These are phyloP conservation scores for Musa schizocarpa DNA, from an alignment of 176 grass and related monocot species.

Conservation along the genomic window DNA sequence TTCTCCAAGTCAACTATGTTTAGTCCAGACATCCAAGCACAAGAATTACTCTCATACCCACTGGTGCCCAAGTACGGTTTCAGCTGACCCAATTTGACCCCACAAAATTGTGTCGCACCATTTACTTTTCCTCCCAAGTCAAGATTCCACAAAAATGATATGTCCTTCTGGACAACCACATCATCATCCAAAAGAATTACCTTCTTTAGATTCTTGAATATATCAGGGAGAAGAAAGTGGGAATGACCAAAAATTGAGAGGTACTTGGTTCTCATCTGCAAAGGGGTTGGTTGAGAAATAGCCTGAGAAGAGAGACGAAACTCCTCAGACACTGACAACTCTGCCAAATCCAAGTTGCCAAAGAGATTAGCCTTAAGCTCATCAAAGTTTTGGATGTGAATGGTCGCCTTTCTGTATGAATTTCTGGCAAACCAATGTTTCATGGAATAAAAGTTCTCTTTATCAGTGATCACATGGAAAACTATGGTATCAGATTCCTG, in stretches of 20 bases:
- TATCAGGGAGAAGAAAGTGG: constrained; percentile 65
- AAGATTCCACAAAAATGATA: constrained; percentile 61
- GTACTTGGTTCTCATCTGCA: constrained; percentile 57
- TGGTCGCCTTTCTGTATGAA: constrained; percentile 44
- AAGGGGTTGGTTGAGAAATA: constrained; percentile 3
- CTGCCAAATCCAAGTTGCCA: constrained; percentile 19
- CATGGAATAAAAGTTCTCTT: constrained; percentile 64
- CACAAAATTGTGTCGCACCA: constrained; percentile 52
- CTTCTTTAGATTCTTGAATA: constrained; percentile 65
- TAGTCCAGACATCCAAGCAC: constrained; percentile 67
- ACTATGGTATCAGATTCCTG: constrained; percentile 58
- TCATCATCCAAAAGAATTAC: constrained; percentile 80
- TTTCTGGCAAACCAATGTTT: constrained; percentile 71
- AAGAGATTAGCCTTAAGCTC: constrained; percentile 27
- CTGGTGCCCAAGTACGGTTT: constrained; percentile 33
- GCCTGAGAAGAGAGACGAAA: constrained; percentile 47
- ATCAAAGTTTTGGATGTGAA: constrained; percentile 49
- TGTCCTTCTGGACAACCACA: constrained; percentile 59
- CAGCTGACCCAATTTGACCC: constrained; percentile 49
- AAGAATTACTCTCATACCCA: constrained; percentile 42
- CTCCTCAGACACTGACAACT: constrained; percentile 59
- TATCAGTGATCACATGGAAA: constrained; percentile 70
- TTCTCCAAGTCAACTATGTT: constrained; percentile 60
- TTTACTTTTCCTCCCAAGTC: constrained; percentile 57
- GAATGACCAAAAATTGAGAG: constrained; percentile 77